These are phyloP conservation scores for Tetraselmis chui DNA, from an alignment of 139 green algal genomes.

Conservation along the genomic window DNA sequence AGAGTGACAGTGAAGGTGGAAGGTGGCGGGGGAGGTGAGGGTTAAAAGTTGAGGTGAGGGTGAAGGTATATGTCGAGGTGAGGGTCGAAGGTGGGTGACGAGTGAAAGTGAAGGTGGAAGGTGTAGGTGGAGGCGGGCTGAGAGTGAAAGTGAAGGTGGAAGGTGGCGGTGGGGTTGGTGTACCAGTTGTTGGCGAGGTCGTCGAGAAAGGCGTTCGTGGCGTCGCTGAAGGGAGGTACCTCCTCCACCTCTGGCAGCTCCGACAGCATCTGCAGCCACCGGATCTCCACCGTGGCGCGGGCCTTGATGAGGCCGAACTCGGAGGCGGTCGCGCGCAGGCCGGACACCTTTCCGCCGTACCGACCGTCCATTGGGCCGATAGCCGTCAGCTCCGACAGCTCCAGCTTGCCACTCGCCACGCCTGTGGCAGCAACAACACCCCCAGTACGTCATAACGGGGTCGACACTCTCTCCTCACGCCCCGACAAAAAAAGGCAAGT, in stretches of 20 bases:
- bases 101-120: too few relatives aligned
- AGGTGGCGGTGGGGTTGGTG: too few relatives aligned
- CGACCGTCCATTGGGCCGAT: conserved; percentile 82
- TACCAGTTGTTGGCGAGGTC: conserved; percentile 40
- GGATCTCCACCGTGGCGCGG: conserved; percentile 90
- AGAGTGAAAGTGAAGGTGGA: too few relatives aligned
- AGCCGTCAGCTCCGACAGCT: conserved; percentile 76
- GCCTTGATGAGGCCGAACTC: conserved; percentile 95
- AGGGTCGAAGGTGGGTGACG: too few relatives aligned
- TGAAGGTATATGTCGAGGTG: too few relatives aligned
- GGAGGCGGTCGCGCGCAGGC: conserved; percentile 80
- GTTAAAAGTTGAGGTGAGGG: too few relatives aligned
- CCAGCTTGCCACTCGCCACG: conserved; percentile 31
- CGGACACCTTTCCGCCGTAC: conserved; percentile 67
- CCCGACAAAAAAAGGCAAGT: not conserved
- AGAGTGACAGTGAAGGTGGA: too few relatives aligned
- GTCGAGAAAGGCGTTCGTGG: conserved; percentile 75
- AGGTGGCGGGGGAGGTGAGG: too few relatives aligned
- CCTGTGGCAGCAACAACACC: not conserved
- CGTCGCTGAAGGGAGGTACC: conserved; percentile 71
- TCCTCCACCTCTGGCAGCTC: conserved; percentile 64
- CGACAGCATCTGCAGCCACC: conserved; percentile 90
- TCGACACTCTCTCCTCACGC: not conserved
- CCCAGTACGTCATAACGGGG: not conserved
- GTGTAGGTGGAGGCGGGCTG: too few relatives aligned